Conservation (phyloP, 1,284 basidiomycete species). For the Hemileia vastatrix region DNA sequence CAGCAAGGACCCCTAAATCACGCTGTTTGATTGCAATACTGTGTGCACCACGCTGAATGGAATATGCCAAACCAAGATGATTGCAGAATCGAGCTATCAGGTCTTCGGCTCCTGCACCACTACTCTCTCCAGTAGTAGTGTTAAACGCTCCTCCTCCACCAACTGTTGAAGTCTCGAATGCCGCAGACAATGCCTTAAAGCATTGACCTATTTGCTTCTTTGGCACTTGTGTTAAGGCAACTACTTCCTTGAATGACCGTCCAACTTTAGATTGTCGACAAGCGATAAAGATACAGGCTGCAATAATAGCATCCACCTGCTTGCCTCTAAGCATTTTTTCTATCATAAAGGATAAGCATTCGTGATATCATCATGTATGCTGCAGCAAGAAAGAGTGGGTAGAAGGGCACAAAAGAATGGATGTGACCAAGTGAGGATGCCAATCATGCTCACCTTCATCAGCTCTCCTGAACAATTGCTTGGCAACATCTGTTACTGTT, state of each 20-base stretch:
- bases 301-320: constrained; percentile 82
- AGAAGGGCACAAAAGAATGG: constrained; percentile 2
- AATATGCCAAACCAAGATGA: constrained; percentile 75
- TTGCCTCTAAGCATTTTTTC: constrained; percentile 87
- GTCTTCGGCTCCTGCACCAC: constrained; percentile 55
- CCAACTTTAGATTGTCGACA: constrained; percentile 88
- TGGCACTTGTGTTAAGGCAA: constrained; percentile 79
- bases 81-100: constrained; percentile 89
- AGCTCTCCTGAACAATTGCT: constrained; percentile 91
- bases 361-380: no score
- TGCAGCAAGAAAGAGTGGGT: background rate
- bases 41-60: constrained; percentile 68
- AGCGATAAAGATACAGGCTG: constrained; percentile 96
- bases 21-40: constrained; percentile 75
- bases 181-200: constrained; percentile 82
- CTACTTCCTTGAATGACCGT: constrained; percentile 91
- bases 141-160: constrained; percentile 30
- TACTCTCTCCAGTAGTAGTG: constrained; percentile 20
- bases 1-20: constrained; percentile 76
- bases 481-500: constrained; percentile 86
- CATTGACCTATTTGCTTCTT: constrained; percentile 93
- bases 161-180: constrained; percentile 56
- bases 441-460: constrained; percentile 54
- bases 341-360: background rate
- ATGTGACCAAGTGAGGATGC: constrained; percentile 1